A percentile compares a stretch with the other conserved stretches of the same genome.
Conservation (phyloP, 163 green algal genomes). For the Scenedesmus sp. region DNA sequence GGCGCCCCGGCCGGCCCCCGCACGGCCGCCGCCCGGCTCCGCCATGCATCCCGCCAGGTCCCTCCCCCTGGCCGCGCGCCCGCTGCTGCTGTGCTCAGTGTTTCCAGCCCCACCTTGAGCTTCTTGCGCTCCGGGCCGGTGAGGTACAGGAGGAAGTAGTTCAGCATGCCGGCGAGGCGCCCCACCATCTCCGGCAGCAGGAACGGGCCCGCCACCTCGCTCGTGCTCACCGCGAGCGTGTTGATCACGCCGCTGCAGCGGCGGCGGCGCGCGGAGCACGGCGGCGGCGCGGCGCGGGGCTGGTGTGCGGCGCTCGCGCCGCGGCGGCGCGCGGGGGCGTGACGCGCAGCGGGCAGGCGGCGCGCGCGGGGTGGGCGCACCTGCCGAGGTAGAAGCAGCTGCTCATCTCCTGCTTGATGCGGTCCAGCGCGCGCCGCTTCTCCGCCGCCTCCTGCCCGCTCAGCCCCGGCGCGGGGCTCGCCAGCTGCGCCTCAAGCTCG, state of each 20-base stretch:
- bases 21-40: neutral
- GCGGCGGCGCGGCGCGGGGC: slow-evolving; percentile 40
- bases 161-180: slow-evolving; percentile 89
- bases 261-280: slow-evolving; percentile 64
- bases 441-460: slow-evolving; percentile 1
- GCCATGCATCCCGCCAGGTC: too few relatives aligned
- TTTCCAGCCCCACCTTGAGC: slow-evolving; percentile 71
- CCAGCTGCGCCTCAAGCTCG: slow-evolving; percentile 4
- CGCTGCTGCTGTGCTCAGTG: too few relatives aligned
- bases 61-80: too few relatives aligned
- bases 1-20: too few relatives aligned
- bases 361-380: too few relatives aligned
- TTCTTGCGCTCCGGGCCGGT: slow-evolving; percentile 79
- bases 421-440: slow-evolving; percentile 1
- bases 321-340: slow-evolving; percentile 47
- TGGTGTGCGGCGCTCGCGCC: slow-evolving; percentile 48
- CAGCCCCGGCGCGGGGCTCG: slow-evolving; percentile 30
- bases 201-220: slow-evolving; percentile 61
- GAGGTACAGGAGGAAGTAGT: slow-evolving; percentile 97
- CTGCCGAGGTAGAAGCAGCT: slow-evolving; percentile 22
- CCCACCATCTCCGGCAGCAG: slow-evolving; percentile 88
- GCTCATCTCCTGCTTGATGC: slow-evolving; percentile 20
- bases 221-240: slow-evolving; percentile 78
- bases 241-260: slow-evolving; percentile 63
- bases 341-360: too few relatives aligned